These are phyloP conservation scores for Striga asiatica DNA, from an alignment of 257 asterid species.

Conservation along the genomic window DNA sequence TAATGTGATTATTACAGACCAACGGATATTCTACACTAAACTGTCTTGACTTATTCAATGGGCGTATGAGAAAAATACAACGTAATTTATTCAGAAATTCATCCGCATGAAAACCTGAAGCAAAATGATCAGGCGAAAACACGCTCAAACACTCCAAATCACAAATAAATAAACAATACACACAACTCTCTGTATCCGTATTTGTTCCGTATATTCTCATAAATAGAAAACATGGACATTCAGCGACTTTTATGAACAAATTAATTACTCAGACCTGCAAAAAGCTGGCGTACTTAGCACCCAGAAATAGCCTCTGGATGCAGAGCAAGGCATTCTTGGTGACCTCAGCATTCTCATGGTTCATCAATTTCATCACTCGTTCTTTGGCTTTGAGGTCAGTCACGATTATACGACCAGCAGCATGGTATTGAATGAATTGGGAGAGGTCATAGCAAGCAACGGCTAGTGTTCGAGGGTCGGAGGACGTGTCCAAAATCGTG, in stretches of 20 bases:
- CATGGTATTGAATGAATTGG: slow-evolving; percentile 82
- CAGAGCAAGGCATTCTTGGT: slow-evolving; percentile 89
- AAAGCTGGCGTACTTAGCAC: slow-evolving; percentile 95
- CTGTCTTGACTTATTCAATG: slow-evolving; percentile 23
- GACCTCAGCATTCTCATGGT: slow-evolving; percentile 78
- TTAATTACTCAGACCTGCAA: slow-evolving; percentile 45
- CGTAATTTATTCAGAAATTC: slow-evolving; percentile 12
- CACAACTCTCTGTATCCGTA: slow-evolving; percentile 10
- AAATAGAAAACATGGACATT: background rate
- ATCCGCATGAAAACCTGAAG: slow-evolving; percentile 8
- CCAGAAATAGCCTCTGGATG: slow-evolving; percentile 90
- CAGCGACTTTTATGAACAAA: too few species aligned
- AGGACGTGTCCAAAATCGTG: slow-evolving; percentile 79
- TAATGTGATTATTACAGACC: slow-evolving; percentile 2
- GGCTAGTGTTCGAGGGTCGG: slow-evolving; percentile 72
- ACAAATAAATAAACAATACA: slow-evolving; percentile 14
- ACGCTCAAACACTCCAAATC: slow-evolving; percentile 4
- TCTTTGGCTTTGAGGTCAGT: slow-evolving; percentile 92
- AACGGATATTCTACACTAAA: slow-evolving; percentile 10
- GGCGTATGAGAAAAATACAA: slow-evolving; percentile 13
- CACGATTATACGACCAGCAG: slow-evolving; percentile 83
- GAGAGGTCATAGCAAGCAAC: slow-evolving; percentile 92
- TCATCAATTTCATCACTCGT: slow-evolving; percentile 89
- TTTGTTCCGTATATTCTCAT: slow-evolving; percentile 10
- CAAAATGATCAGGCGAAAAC: too few species aligned